Evolutionary conservation across 1,284 basidiomycete species (phyloP), one percentile per base, ranked within the genome.

Genomic region (Coniferiporia weirii): DNA sequence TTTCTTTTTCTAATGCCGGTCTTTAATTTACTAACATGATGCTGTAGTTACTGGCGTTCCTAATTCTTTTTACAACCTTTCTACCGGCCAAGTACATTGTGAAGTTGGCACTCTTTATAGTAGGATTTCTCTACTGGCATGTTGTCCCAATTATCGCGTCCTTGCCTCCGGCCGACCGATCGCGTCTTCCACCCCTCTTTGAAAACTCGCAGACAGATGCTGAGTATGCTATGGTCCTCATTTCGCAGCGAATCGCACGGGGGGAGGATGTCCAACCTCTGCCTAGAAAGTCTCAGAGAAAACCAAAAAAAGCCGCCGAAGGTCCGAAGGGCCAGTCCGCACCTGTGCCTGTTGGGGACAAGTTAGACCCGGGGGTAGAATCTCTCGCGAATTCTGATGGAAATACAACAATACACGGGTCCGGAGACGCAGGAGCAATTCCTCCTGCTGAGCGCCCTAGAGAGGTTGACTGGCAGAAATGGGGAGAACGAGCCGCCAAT

Each of bases 151-250:
- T 88, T 46, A 60, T 86, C 15, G 73, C 72, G 36, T 77, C 79
- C 1, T 72, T 88, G 36, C 74, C 81, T 7, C 69, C 74, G 1
- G 66, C 68, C 43, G 79, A 81, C 9, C 73, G 75, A 59, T 68
- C 68, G 57, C 75, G 80, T 34, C 57, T 84, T 15, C 81, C 81
- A 12, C 72, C 75, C 4, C 71, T 75, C 3, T 75, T 87, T 50
- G 63, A 64, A 27, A 76, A 81, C 60, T 78, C 79, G 5, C 85
- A 85, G 0, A 87, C 84, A 4, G 84, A 89, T 66, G 77, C 81
- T 1, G 84, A 88, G 57, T 73, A 83, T 65, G 84, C 86, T 1
- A 86, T 87, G 80, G 78, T 84, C 36, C 66, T 88, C 9, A 86
- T 88, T 40, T 79, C 83, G 1, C 74, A 78, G 60, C 79, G 86